These are phyloP conservation scores for Penicillium sumatraense DNA, from an alignment of 2,329 filamentous ascomycete species.

Conservation along the genomic window DNA sequence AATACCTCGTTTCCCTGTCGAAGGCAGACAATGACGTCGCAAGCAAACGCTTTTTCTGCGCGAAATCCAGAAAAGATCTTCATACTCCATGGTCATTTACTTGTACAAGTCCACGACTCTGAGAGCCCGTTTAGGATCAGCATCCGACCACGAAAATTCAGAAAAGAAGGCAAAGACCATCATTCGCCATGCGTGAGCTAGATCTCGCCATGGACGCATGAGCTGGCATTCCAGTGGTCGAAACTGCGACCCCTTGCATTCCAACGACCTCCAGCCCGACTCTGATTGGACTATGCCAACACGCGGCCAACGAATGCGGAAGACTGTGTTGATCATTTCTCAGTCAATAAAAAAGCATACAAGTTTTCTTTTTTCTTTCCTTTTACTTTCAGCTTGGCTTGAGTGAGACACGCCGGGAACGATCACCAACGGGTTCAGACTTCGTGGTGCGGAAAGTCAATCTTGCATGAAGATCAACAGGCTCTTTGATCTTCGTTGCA, in stretches of 20 bases:
- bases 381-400: not conserved
- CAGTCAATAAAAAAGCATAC: not conserved
- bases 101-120: too few species aligned
- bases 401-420: not conserved
- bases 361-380: not conserved
- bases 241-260: not conserved
- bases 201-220: slow-evolving; percentile 5
- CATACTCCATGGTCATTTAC: too few species aligned
- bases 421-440: not conserved
- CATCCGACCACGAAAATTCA: too few species aligned
- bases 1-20: too few species aligned
- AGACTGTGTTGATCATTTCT: slow-evolving; percentile 5
- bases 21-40: too few species aligned
- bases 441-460: not conserved
- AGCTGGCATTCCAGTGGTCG: not conserved
- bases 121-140: too few species aligned
- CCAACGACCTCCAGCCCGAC: not conserved
- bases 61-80: too few species aligned
- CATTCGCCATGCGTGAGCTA: not conserved
- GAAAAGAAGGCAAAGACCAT: not conserved
- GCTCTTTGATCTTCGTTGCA: not conserved
- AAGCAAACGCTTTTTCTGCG: too few species aligned
- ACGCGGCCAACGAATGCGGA: slow-evolving; percentile 6
- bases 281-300: not conserved
- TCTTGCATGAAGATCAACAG: slow-evolving; percentile 1